Evolutionary conservation across 1,139 yeast genomes (phyloP).

Genomic region (Trichomonascaceae sp.): DNA sequence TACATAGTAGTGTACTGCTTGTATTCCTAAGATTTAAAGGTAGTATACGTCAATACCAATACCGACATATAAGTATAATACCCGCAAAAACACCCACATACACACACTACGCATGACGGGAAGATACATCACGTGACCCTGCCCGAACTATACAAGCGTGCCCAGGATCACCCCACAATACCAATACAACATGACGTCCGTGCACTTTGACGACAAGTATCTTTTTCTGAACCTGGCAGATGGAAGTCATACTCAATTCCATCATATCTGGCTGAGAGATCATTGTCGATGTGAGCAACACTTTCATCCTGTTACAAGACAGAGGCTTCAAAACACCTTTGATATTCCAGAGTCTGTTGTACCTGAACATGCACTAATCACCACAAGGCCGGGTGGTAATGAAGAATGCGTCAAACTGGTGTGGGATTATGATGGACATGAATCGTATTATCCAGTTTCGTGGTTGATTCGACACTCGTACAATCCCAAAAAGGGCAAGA

Average conservation of each 20-base stretch:
- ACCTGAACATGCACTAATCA: conserved; percentile 21
- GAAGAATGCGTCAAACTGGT: conserved; percentile 20
- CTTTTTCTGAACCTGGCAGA: no score
- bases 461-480: conserved; percentile 55
- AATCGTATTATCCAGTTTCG: conserved; percentile 31
- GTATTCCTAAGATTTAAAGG: no score
- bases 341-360: conserved; percentile 36
- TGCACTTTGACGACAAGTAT: no score
- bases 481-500: conserved; percentile 33
- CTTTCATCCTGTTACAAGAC: conserved; percentile 48
- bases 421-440: conserved; percentile 42
- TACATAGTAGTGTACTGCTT: no score
- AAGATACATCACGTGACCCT: no score
- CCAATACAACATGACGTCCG: no score
- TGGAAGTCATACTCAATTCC: conserved; percentile 16
- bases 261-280: conserved; percentile 58
- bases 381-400: conserved; percentile 1
- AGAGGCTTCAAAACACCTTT: conserved; percentile 50
- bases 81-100: no score
- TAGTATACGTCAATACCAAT: no score
- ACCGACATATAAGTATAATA: no score
- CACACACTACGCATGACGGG: no score
- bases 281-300: conserved; percentile 54
- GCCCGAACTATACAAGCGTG: no score
- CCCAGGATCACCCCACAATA: no score